Base-by-base conservation (phyloP, 495 filamentous ascomycete species). In the Hyaloscypha hepaticicola region DNA sequence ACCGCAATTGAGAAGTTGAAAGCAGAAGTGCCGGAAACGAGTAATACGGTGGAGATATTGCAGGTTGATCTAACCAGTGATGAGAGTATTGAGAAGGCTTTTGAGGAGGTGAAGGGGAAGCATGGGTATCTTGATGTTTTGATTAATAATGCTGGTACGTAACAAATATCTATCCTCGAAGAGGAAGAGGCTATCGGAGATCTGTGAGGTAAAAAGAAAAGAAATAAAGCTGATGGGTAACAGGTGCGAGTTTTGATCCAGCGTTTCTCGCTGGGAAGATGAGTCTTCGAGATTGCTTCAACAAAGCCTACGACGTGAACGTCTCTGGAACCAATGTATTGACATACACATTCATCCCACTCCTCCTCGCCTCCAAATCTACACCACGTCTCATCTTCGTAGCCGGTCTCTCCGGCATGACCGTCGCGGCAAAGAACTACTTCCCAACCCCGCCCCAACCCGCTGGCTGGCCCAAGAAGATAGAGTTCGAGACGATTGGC, bases 111-210 rank as follows among this genome's bases (percentile, higher is more conserved):
- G 21, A 65, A 72, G 49, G 14, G 69, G 3, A 71, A 68, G n/a
- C 68, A 58, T 27, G 78, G 79, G 1, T 59, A 75, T 7, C 74
- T 87, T 38, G 84, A 88, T 53, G 75, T 84, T 0, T 71, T 88
- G 12, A 78, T 87, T 16, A 86, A 86, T 69, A 88, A 87, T 61
- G 83, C 85, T 4, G 85, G 84, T 22, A 81, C n/a, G n/a, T n/a
- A n/a, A n/a, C n/a, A n/a, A n/a, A n/a, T n/a, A n/a, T n/a, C n/a
- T n/a, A n/a, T n/a, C n/a, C n/a, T n/a, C n/a, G n/a, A n/a, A n/a
- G n/a, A n/a, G n/a, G n/a, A n/a, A n/a, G n/a, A n/a, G n/a, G n/a
- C n/a, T n/a, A n/a, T n/a, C n/a, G n/a, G n/a, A n/a, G 71, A 70
- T 52, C 70, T 74, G 12, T 27, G 0, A 61, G 29, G 11, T 60